Base-by-base conservation (phyloP, 2,329 filamentous ascomycete genomes). In the Fusarium sp. region DNA sequence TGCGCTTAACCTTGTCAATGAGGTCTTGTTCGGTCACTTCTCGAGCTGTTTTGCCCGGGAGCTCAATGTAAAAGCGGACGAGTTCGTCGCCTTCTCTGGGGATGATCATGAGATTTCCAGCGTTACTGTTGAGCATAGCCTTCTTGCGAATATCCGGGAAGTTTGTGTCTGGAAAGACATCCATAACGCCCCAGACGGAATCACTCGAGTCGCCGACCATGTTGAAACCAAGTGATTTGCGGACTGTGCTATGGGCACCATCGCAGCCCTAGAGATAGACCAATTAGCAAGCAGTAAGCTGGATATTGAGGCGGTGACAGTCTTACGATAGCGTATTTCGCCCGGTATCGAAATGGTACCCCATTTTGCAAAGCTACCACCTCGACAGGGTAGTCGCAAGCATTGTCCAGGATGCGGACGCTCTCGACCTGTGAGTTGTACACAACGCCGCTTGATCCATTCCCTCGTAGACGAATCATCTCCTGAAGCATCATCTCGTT, bases 141-240 rank as follows among this genome's bases (percentile, higher is more conserved):
- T 90, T 88, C 74, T 88, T 87, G 57, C 91, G 86, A 62, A 92
- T 90, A 72, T 93, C 91, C 0, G 90, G 90, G 68, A 92, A 92
- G 70, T 88, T 82, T 2, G 90, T 92, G 35, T 83, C 84, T 1
- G 87, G 85, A 23, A 62, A 66, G 34, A 75, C 32, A 23, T 73
- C 66, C 63, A 68, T 69, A 52, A 75, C 74, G 7, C 74, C 86
- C 85, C 85, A 88, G 43, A 88, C 85, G 70, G 81, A 85, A 68
- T 88, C 86, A 1, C 85, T 88, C n/a, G 84, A 85, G 61, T 90
- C 88, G 10, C 89, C 89, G 45, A 89, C 84, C 57, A 92, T 83
- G 25, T 86, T 83, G 59, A 90, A 87, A 0, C 88, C 88, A 1
- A 93, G 82, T 64, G 89, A 86, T 65, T 86, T 85, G 41, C 92